Conservation (phyloP, 2,329 filamentous ascomycete species). For the Colletotrichum tropicale region DNA sequence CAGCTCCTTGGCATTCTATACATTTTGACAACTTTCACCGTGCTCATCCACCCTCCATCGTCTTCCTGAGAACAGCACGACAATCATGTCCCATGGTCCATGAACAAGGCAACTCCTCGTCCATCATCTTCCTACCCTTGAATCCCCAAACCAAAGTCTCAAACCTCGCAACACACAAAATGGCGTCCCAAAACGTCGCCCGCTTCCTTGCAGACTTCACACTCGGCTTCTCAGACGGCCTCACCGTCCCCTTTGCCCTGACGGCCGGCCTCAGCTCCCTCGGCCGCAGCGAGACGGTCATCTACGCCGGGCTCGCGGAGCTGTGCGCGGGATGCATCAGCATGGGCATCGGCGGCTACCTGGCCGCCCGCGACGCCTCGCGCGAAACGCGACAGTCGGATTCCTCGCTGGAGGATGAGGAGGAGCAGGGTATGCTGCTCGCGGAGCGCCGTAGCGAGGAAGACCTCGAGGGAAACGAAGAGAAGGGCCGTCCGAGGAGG, state of each 20-base stretch:
- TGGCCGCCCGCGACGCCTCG: constrained; percentile 57
- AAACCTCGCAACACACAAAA: not conserved
- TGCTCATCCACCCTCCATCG: not conserved
- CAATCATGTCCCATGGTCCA: not conserved
- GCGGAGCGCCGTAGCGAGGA: not conserved
- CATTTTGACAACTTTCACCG: not conserved
- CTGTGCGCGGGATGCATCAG: constrained; percentile 74
- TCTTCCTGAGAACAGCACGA: not conserved
- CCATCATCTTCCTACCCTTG: not conserved
- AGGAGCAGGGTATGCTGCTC: constrained; percentile 28
- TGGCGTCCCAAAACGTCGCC: constrained; percentile 27
- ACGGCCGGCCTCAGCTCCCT: constrained; percentile 71
- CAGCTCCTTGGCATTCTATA: not conserved
- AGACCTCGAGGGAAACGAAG: not conserved
- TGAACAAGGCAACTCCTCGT: not conserved
- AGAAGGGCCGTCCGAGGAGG: not conserved
- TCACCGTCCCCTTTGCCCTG: constrained; percentile 77
- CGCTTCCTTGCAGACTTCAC: constrained; percentile 68
- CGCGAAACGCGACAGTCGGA: not conserved
- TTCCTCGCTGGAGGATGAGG: constrained; percentile 19
- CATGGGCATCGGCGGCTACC: constrained; percentile 75
- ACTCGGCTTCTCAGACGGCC: constrained; percentile 74
- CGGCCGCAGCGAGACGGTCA: constrained; percentile 64
- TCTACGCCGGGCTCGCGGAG: constrained; percentile 73
- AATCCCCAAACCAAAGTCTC: not conserved